These are phyloP conservation scores for Trametes maxima DNA, from an alignment of 768 basidiomycete genomes.

Conservation along the genomic window DNA sequence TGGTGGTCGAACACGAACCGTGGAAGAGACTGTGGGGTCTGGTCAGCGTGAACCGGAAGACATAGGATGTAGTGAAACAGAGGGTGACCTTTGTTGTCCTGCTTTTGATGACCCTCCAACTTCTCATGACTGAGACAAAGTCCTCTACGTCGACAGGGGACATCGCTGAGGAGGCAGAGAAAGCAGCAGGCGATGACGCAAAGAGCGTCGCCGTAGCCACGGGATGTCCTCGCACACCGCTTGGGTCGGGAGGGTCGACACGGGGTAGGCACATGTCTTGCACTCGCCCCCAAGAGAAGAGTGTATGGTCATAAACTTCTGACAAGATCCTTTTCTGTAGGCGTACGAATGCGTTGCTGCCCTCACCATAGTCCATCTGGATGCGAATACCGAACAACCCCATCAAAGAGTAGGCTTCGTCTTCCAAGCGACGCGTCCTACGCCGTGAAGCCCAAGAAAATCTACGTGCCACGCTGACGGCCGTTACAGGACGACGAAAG, in stretches of 20 bases:
- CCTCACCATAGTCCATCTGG: conserved; percentile 9
- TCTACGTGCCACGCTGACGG: background rate
- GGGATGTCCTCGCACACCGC: background rate
- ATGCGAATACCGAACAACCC: conserved; percentile 7
- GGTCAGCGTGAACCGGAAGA: too few relatives aligned
- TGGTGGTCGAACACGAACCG: too few relatives aligned
- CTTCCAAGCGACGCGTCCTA: background rate
- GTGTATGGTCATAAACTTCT: background rate
- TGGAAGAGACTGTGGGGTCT: too few relatives aligned
- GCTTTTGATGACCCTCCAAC: too few relatives aligned
- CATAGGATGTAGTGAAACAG: too few relatives aligned
- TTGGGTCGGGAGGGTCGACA: too few relatives aligned
- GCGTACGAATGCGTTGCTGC: background rate
- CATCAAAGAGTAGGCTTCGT: conserved; percentile 11
- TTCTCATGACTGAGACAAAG: too few relatives aligned
- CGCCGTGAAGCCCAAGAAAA: conserved; percentile 5
- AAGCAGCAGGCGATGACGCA: background rate
- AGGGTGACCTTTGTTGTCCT: too few relatives aligned
- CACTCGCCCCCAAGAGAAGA: conserved; percentile 2
- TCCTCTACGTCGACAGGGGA: background rate
- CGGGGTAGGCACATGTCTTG: too few relatives aligned
- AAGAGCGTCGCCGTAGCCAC: background rate
- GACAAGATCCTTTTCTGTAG: conserved; percentile 6
- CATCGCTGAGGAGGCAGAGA: background rate
- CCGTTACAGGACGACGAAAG: background rate